A percentile compares a stretch with the other conserved stretches of the same genome.
These are phyloP conservation scores for Globisporangium iwayamae DNA, from an alignment of 352 stramenopile genomes.

Conservation along the genomic window DNA sequence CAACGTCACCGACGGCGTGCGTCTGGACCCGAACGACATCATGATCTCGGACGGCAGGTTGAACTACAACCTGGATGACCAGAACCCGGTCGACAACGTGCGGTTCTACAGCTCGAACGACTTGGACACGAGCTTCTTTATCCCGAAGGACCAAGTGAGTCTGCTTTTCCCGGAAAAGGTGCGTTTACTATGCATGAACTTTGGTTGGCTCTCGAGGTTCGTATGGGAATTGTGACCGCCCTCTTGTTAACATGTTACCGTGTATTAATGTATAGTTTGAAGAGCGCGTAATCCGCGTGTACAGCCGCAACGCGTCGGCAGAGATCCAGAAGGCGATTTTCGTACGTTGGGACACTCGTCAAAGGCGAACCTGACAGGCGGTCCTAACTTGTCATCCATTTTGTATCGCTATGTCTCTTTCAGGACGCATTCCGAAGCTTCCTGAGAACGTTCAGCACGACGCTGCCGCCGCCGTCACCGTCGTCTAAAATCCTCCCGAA, in stretches of 20 bases:
- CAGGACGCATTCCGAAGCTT: constrained; percentile 61
- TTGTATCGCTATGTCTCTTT: background rate
- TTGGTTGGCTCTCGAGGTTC: background rate
- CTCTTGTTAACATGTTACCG: background rate
- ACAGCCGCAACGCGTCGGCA: constrained; percentile 53
- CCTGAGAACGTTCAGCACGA: constrained; percentile 59
- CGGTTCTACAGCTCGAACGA: constrained; percentile 80
- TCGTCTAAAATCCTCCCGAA: constrained; percentile 51
- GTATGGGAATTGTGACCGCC: background rate
- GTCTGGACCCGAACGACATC: constrained; percentile 66
- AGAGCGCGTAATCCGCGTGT: constrained; percentile 77
- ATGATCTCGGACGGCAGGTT: constrained; percentile 75
- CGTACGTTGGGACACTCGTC: constrained; percentile 21
- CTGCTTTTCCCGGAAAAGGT: constrained; percentile 83
- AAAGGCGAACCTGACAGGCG: background rate
- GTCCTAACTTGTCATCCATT: background rate
- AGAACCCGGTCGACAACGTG: constrained; percentile 81
- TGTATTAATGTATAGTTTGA: constrained; percentile 49
- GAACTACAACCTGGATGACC: constrained; percentile 84
- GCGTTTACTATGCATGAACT: background rate
- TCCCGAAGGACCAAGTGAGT: constrained; percentile 77
- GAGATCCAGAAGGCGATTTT: constrained; percentile 57
- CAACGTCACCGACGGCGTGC: constrained; percentile 35
- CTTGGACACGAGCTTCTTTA: constrained; percentile 62
- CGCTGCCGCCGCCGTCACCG: constrained; percentile 59